phyloP scores from a whole-genome alignment of 345 rosid genomes.

The Heritiera littoralis region DNA sequence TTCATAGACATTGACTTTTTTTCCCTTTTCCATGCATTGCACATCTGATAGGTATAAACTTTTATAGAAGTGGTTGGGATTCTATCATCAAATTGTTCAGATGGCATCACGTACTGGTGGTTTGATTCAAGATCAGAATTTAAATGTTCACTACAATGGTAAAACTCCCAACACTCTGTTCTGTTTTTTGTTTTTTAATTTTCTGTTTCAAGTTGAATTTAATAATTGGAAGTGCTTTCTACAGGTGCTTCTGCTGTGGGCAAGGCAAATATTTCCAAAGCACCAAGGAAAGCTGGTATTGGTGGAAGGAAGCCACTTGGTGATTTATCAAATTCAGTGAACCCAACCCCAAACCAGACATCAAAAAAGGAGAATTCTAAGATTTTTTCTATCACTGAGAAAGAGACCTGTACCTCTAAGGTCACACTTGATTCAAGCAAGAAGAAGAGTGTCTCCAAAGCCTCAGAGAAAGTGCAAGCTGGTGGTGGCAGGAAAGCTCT shows the following conservation, averaged over 20 bases:
- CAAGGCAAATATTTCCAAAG: slow-evolving; percentile 22
- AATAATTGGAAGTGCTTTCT: not conserved
- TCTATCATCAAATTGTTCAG: not conserved
- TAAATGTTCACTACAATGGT: slow-evolving; percentile 27
- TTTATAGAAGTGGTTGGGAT: not conserved
- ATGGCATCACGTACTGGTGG: slow-evolving; percentile 44
- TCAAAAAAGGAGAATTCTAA: slow-evolving; percentile 38
- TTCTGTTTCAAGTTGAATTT: not conserved
- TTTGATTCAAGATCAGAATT: slow-evolving; percentile 46
- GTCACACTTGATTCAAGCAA: slow-evolving; percentile 30
- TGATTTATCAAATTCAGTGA: slow-evolving; percentile 57
- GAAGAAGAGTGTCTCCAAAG: slow-evolving; percentile 37
- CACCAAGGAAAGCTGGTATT: slow-evolving; percentile 30
- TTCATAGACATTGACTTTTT: not conserved
- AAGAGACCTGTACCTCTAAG: slow-evolving; percentile 16
- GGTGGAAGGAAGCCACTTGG: slow-evolving; percentile 66
- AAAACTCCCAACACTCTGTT: not conserved
- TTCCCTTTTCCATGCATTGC: not conserved
- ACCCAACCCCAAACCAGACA: slow-evolving; percentile 36
- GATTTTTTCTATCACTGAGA: slow-evolving; percentile 28
- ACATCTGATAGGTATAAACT: not conserved
- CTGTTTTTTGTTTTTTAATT: not conserved
- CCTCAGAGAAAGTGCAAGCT: slow-evolving; percentile 30
- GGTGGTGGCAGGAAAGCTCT: slow-evolving; percentile 47
- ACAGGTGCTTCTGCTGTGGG: slow-evolving; percentile 30